Conservation (phyloP, 306 rosid species). For the Ziziphus jujuba region DNA sequence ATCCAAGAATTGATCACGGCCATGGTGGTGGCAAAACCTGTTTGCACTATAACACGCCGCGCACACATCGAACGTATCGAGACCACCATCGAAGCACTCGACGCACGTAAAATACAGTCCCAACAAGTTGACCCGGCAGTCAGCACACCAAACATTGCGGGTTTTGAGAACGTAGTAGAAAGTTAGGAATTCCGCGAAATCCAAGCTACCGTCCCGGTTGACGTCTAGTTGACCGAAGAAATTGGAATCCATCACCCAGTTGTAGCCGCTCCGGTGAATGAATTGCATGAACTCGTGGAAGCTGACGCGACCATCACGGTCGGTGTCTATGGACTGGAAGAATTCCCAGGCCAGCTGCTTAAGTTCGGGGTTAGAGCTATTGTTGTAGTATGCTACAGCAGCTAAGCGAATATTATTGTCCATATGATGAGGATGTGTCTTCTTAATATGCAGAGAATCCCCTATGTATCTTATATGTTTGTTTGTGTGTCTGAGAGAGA, state of each 20-base stretch:
- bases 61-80: slow-evolving; percentile 11
- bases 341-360: not conserved
- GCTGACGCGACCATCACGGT: slow-evolving; percentile 11
- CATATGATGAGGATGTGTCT: no score
- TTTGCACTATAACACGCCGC: not conserved
- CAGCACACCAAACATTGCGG: not conserved
- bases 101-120: slow-evolving; percentile 21
- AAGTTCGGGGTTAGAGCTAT: not conserved
- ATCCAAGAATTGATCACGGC: not conserved
- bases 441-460: not conserved
- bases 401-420: slow-evolving; percentile 8
- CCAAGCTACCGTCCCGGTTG: slow-evolving; percentile 4
- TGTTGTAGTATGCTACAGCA: not conserved
- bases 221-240: not conserved
- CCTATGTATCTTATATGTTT: not conserved
- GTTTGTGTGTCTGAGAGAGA: no score
- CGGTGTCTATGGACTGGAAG: slow-evolving; percentile 14
- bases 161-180: slow-evolving; percentile 24
- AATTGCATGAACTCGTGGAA: slow-evolving; percentile 1
- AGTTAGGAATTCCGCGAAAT: slow-evolving; percentile 14
- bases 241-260: not conserved
- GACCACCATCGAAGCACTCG: not conserved
- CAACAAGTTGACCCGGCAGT: not conserved
- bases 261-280: slow-evolving; percentile 1
- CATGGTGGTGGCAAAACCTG: not conserved